Evolutionary conservation across 768 basidiomycete species (phyloP).

Genomic region (Mycena kentingensis): DNA sequence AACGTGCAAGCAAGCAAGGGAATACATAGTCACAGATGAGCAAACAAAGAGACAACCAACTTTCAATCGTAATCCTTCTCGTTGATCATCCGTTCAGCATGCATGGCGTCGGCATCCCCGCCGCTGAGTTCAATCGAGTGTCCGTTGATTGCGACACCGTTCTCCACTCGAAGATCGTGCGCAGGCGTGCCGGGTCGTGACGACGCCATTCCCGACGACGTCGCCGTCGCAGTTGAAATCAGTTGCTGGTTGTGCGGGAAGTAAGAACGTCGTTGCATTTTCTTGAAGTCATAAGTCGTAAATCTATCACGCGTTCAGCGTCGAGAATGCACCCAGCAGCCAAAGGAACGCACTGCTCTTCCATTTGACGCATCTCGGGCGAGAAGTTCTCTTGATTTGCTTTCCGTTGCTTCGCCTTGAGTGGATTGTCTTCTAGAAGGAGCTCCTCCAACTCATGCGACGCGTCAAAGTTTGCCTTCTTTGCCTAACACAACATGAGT

Average conservation of each 20-base stretch:
- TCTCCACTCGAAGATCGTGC: conserved; percentile 49
- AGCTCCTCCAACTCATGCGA: conserved; percentile 98
- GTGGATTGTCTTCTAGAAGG: conserved; percentile 91
- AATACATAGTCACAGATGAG: conserved; percentile 12
- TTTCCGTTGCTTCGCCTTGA: conserved; percentile 93
- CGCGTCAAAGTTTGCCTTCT: conserved; percentile 98
- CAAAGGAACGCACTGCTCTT: conserved; percentile 78
- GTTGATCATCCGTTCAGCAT: conserved; percentile 42
- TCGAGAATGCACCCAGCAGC: conserved; percentile 4
- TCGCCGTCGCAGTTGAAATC: conserved; percentile 71
- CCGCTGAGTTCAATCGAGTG: conserved; percentile 45
- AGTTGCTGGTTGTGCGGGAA: conserved; percentile 83
- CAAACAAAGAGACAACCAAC: conserved; percentile 7
- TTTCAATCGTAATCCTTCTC: conserved; percentile 56
- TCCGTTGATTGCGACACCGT: conserved; percentile 42
- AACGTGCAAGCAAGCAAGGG: conserved; percentile 16
- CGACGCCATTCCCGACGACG: conserved; percentile 67
- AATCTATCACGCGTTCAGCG: conserved; percentile 54
- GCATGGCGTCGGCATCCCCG: conserved; percentile 39
- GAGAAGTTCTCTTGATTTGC: conserved; percentile 87
- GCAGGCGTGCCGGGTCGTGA: conserved; percentile 77
- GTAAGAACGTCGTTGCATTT: conserved; percentile 88
- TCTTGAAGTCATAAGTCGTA: conserved; percentile 88
- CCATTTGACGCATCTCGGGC: conserved; percentile 95
- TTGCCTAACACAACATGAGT: conserved; percentile 61